These are phyloP conservation scores for Ophiosphaerella narmari DNA, from an alignment of 2,329 filamentous ascomycete genomes.

Conservation along the genomic window DNA sequence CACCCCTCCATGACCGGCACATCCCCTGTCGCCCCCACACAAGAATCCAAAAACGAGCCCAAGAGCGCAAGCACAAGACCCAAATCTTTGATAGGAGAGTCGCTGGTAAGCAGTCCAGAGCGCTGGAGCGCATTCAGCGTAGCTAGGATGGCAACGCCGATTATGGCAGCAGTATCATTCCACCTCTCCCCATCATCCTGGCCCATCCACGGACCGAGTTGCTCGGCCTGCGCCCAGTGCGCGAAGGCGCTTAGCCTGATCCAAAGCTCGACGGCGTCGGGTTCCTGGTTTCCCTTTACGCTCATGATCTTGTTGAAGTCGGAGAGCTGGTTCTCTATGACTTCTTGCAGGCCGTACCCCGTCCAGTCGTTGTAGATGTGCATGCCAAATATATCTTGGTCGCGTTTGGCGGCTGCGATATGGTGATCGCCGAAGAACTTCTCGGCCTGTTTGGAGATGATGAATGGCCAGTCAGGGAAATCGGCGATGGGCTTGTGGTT, in stretches of 20 bases:
- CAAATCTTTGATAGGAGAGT: conserved; percentile 13
- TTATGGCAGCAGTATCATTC: conserved; percentile 6
- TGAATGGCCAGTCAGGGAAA: conserved; percentile 7
- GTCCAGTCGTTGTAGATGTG: conserved; percentile 12
- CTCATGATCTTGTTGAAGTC: conserved; percentile 8
- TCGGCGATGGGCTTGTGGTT: conserved; percentile 2
- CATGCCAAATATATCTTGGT: conserved; percentile 11
- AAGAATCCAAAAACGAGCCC: conserved; percentile 6
- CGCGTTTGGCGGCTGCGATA: conserved; percentile 7
- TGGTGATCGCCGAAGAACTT: conserved; percentile 5
- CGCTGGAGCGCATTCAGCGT: conserved; percentile 14
- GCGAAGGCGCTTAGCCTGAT: conserved; percentile 9
- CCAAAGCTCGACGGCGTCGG: conserved; percentile 11
- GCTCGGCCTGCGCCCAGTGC: conserved; percentile 5
- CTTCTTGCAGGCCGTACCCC: conserved; percentile 7
- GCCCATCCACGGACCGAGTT: conserved; percentile 9
- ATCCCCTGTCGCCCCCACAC: conserved; percentile 2
- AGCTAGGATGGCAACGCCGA: conserved; percentile 11
- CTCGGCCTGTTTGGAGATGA: conserved; percentile 5
- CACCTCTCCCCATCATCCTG: conserved; percentile 9
- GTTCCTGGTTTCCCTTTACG: not conserved
- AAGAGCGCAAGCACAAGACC: conserved; percentile 13
- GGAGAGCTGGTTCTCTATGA: conserved; percentile 7
- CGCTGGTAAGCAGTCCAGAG: conserved; percentile 7
- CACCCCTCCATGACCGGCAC: conserved; percentile 4